Evolutionary conservation across 192 early-diverging fungal species (phyloP).

Genomic region (Backusella tarrabulga): DNA sequence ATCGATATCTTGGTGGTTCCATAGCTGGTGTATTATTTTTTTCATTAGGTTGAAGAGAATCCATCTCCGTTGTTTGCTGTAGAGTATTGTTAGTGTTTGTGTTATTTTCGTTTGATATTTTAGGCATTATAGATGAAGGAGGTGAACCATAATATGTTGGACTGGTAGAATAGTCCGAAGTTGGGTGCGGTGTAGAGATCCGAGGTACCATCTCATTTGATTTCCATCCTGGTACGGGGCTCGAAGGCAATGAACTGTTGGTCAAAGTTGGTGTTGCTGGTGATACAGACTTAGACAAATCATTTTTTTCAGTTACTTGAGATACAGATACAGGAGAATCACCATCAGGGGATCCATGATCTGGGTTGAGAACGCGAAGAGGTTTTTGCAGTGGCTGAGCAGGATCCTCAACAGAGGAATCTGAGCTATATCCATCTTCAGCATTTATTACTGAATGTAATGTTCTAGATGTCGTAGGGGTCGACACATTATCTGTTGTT

Average conservation of each 20-base stretch:
- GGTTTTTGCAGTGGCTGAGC: background rate
- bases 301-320: background rate
- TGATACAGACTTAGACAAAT: background rate
- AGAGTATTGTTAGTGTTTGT: background rate
- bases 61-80: background rate
- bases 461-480: background rate
- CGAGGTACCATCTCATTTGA: background rate
- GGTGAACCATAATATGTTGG: background rate
- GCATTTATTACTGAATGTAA: background rate
- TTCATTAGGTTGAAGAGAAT: background rate
- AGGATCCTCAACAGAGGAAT: background rate
- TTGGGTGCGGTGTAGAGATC: background rate
- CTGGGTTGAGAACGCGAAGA: slow-evolving; percentile 4
- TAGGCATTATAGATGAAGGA: background rate
- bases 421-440: slow-evolving; percentile 5
- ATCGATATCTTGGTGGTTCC: background rate
- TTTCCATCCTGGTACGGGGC: background rate
- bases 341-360: background rate
- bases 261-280: background rate
- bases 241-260: background rate
- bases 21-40: background rate
- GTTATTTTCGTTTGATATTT: background rate
- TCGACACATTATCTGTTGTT: background rate
- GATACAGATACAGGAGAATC: background rate
- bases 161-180: background rate